Percentiles rank a stretch among this genome's conserved stretches.
These are phyloP conservation scores for Steccherinum ochraceum DNA, from an alignment of 768 basidiomycete species.

Conservation along the genomic window DNA sequence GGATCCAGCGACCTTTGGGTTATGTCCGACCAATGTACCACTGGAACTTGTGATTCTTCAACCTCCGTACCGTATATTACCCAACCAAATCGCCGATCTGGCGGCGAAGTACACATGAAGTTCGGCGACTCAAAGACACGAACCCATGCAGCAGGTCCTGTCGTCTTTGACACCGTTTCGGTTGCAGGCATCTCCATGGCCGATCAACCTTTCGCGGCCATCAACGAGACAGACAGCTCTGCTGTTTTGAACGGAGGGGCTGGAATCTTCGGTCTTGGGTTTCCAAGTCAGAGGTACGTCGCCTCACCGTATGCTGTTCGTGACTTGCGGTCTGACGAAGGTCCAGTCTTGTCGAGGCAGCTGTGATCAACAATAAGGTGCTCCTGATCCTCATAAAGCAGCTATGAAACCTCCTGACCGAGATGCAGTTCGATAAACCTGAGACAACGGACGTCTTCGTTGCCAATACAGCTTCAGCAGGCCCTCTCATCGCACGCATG, in stretches of 20 bases:
- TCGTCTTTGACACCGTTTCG: slow-evolving; percentile 55
- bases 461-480: slow-evolving; percentile 18
- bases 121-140: slow-evolving; percentile 72
- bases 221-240: slow-evolving; percentile 69
- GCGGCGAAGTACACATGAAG: slow-evolving; percentile 39
- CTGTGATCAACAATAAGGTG: slow-evolving; percentile 17
- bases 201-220: slow-evolving; percentile 58
- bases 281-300: slow-evolving; percentile 62
- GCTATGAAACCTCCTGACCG: background rate
- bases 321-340: background rate
- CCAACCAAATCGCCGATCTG: slow-evolving; percentile 37
- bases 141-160: slow-evolving; percentile 58
- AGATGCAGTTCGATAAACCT: slow-evolving; percentile 14
- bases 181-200: slow-evolving; percentile 47
- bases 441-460: slow-evolving; percentile 21
- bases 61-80: slow-evolving; percentile 43
- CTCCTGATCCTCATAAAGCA: background rate
- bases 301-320: background rate
- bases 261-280: slow-evolving; percentile 76
- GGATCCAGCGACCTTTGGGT: slow-evolving; percentile 81
- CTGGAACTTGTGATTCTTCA: slow-evolving; percentile 29
- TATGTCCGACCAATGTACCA: slow-evolving; percentile 49
- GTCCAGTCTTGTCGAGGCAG: slow-evolving; percentile 16
- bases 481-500: slow-evolving; percentile 30
- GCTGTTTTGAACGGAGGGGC: slow-evolving; percentile 48